Base-by-base conservation (phyloP, 306 rosid genomes). In the Quercus parvula region DNA sequence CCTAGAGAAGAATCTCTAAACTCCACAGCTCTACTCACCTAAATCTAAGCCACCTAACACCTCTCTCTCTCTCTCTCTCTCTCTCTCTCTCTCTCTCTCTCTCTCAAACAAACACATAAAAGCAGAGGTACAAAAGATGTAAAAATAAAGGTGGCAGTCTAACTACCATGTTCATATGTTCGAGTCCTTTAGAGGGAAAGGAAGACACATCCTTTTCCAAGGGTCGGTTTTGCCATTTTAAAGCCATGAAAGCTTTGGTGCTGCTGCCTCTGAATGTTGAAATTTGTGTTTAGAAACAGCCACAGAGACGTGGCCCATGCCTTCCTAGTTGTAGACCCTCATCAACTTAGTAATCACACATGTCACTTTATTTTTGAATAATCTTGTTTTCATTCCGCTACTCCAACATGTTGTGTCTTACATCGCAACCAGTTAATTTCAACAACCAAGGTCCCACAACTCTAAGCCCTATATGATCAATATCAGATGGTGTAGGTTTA, bases 111-210 rank as follows among this genome's bases (percentile, higher is more conserved):
- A 86, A 82, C 66, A 71, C 51, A 77, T 83, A 84, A 86, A 87
- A 91, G 89, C 83, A 76, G 72, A 44, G 84, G 92, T 78, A 80
- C 87, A 86, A 73, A 88, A 73, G 87, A 70, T 58, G 83, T 79
- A 84, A 78, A 91, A 86, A 85, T 86, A 83, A 86, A 83, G 86
- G 85, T 83, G 90, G 84, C 83, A 80, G 83, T 78, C 83, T 72
- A 90, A 84, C 91, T 85, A 88, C 94, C 88, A 84, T 92, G 87
- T 84, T 86, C 90, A 76, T 85, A 69, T 83, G 87, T 86, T 85
- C 84, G 76, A 82, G 87, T 73, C 82, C 78, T 69, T 49, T 56
- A 35, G 66, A 85, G 84, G 81, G 82, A 41, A 83, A 82, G 85
- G 70, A 88, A 71, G 91, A 78, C 87, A 85, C 86, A 88, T 88